These are phyloP conservation scores for Arthrobotrys musiformis DNA, from an alignment of 2,329 filamentous ascomycete species.

Conservation along the genomic window DNA sequence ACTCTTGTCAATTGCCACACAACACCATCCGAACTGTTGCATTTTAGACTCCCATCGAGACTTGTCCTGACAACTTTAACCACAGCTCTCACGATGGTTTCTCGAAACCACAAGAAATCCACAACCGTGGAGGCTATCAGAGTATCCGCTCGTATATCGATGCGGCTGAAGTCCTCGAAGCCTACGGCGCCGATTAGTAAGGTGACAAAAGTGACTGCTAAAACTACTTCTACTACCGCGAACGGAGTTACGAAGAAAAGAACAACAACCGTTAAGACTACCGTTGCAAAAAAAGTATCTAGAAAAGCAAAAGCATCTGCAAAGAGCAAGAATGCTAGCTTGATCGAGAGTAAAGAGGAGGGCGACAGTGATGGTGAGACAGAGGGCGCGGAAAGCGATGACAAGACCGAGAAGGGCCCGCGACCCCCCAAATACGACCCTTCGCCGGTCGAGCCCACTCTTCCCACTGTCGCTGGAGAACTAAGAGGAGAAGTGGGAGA, in stretches of 20 bases:
- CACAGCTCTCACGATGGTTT: constrained; percentile 22
- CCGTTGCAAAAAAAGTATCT: background rate
- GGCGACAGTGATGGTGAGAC: background rate
- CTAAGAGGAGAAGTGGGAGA: background rate
- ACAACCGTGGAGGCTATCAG: background rate
- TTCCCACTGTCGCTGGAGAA: background rate
- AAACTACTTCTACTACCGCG: background rate
- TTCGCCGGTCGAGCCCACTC: background rate
- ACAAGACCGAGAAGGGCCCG: background rate
- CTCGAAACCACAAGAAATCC: constrained; percentile 24
- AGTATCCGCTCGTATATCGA: constrained; percentile 23
- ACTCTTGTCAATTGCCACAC: background rate
- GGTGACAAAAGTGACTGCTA: constrained; percentile 10
- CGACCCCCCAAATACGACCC: background rate
- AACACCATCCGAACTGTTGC: background rate
- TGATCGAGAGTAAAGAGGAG: background rate
- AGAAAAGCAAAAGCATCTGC: constrained; percentile 17
- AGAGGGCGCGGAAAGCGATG: background rate
- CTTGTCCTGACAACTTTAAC: too few relatives aligned
- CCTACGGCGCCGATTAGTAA: background rate
- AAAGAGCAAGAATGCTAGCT: background rate
- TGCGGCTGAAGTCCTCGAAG: constrained; percentile 29
- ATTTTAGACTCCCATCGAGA: background rate
- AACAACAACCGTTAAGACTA: background rate
- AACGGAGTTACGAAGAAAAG: constrained; percentile 18